phyloP scores from a whole-genome alignment of 23 red algal genomes.

The Gracilaria domingensis region DNA sequence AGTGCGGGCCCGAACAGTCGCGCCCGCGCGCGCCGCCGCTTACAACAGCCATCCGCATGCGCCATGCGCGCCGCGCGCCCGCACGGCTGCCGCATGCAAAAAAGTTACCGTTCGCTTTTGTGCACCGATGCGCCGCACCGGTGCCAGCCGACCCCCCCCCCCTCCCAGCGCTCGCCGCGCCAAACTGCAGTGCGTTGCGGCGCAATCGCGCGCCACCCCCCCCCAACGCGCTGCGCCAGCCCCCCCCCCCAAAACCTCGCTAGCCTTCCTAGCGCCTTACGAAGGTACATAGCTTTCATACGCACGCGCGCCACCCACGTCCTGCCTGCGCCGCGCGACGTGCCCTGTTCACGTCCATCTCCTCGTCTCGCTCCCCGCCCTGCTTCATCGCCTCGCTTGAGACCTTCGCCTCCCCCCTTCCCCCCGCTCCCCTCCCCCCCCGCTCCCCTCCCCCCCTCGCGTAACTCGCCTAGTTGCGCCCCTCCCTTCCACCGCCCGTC shows the following conservation, averaged over 20 bases:
- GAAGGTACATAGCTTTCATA: not conserved
- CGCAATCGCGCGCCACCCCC: slow-evolving; percentile 6
- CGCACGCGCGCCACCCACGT: not conserved
- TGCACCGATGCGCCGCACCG: not conserved
- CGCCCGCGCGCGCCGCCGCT: no score
- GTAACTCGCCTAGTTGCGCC: not conserved
- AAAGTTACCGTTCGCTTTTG: slow-evolving; percentile 8
- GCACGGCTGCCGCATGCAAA: slow-evolving; percentile 2
- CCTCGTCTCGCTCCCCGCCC: not conserved
- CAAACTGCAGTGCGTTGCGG: slow-evolving; percentile 9
- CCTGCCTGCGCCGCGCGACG: not conserved
- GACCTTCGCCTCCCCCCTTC: not conserved
- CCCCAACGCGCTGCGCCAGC: not conserved
- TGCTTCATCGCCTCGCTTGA: no score
- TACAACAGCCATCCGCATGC: no score
- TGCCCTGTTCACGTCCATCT: not conserved
- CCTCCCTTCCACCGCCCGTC: not conserved
- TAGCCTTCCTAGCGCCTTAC: not conserved
- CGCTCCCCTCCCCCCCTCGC: not conserved
- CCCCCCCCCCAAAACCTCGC: not conserved
- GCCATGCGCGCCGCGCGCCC: not conserved
- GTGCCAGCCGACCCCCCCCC: not conserved
- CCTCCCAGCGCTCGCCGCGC: not conserved
- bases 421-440: no score
- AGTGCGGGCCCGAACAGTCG: slow-evolving; percentile 11